Percentiles rank a stretch among this genome's conserved stretches.
Evolutionary conservation across 2,329 filamentous ascomycete species (phyloP).

Genomic region (Metarhizium guizhouense): DNA sequence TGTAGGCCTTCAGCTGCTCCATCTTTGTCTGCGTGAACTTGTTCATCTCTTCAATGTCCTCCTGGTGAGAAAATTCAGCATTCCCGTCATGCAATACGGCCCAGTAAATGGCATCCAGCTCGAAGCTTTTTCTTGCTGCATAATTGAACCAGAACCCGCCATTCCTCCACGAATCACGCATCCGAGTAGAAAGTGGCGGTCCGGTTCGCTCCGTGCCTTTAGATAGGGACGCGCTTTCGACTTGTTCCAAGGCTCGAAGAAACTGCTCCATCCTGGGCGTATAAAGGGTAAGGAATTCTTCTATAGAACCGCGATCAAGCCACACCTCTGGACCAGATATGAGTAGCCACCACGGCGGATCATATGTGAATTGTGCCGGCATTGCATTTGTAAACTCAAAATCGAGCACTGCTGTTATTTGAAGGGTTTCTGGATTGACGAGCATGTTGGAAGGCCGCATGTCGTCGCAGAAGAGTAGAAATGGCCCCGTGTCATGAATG

Average conservation of each 20-base stretch:
- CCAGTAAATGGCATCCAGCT: conserved; percentile 26
- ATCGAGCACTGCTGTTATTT: conserved; percentile 28
- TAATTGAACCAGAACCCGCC: conserved; percentile 29
- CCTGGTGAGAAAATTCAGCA: conserved; percentile 3
- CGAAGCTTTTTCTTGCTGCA: conserved; percentile 25
- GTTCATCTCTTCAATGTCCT: conserved; percentile 17
- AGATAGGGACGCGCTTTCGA: conserved; percentile 11
- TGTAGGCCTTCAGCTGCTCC: conserved; percentile 19
- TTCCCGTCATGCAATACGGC: conserved; percentile 16
- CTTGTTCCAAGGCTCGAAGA: conserved; percentile 22
- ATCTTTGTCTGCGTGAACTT: conserved; percentile 18
- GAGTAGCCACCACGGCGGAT: conserved; percentile 31
- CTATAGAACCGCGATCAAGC: conserved; percentile 13
- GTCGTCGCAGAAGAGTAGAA: conserved; percentile 30
- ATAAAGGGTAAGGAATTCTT: conserved; percentile 18
- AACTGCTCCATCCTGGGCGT: conserved; percentile 27
- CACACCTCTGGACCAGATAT: conserved; percentile 13
- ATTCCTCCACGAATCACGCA: conserved; percentile 25
- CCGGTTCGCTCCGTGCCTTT: neutral
- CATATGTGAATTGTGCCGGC: conserved; percentile 28
- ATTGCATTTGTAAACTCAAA: conserved; percentile 32
- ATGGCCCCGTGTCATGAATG: conserved; percentile 22
- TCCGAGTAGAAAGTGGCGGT: conserved; percentile 14
- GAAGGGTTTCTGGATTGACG: conserved; percentile 22
- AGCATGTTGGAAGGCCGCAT: conserved; percentile 30